phyloP scores from a whole-genome alignment of 2,329 filamentous ascomycete species.

The Nakataea oryzae region DNA sequence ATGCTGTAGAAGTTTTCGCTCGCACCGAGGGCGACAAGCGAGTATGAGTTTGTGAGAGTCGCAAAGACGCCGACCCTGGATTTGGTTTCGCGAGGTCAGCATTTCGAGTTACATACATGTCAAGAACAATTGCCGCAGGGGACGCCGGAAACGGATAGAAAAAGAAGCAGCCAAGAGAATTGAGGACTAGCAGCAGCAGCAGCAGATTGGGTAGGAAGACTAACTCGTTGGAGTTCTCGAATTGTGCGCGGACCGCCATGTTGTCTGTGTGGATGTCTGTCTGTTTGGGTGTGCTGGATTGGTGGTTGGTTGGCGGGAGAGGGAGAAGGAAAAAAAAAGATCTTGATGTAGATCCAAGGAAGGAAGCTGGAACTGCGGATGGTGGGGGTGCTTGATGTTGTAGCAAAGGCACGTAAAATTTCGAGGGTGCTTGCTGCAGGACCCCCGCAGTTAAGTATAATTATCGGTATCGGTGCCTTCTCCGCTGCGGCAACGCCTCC shows the following conservation, averaged over 20 bases:
- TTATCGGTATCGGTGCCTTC: neutral
- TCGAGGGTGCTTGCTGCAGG: neutral
- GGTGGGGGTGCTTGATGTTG: neutral
- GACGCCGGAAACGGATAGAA: neutral
- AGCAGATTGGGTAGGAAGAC: conserved; percentile 21
- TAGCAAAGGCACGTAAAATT: neutral
- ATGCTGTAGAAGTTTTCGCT: conserved; percentile 99
- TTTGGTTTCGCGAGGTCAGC: neutral
- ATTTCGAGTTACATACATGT: too few relatives aligned
- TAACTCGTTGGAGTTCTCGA: conserved; percentile 88
- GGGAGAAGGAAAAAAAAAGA: neutral
- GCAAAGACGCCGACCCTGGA: conserved; percentile 88
- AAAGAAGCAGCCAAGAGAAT: neutral
- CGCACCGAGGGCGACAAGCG: conserved; percentile 84
- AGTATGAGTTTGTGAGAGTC: conserved; percentile 95
- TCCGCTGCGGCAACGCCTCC: neutral
- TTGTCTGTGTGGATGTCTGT: conserved; percentile 13
- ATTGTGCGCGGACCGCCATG: conserved; percentile 64
- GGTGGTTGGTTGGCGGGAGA: too few relatives aligned
- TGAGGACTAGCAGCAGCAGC: conserved; percentile 14
- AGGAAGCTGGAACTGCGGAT: neutral
- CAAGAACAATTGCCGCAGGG: too few relatives aligned
- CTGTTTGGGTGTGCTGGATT: neutral
- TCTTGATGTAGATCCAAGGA: neutral
- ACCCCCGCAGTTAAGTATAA: neutral